Conservation (phyloP, 352 stramenopile genomes). For the Albugo laibachii region DNA sequence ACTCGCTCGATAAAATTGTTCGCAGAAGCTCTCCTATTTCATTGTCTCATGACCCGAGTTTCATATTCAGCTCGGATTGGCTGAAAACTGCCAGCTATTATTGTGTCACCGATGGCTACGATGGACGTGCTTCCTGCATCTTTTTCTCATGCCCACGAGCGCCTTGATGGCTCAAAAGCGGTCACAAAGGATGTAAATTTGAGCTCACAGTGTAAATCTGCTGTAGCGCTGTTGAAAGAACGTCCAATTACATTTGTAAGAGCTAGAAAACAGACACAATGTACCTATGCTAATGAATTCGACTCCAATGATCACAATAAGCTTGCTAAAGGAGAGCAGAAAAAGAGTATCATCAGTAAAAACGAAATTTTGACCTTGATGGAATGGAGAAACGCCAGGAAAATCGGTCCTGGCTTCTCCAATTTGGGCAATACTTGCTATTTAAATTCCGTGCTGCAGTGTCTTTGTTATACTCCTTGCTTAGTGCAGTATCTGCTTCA, state of each 20-base stretch:
- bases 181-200: no score
- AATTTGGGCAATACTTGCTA: conserved; percentile 94
- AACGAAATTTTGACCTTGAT: conserved; percentile 31
- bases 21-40: no score
- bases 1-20: no score
- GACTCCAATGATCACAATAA: neutral
- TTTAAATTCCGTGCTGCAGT: conserved; percentile 87
- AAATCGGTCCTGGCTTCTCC: conserved; percentile 59
- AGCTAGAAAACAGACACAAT: conserved; percentile 22
- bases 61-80: no score
- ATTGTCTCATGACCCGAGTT: no score
- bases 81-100: no score
- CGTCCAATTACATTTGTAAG: conserved; percentile 66
- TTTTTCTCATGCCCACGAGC: no score
- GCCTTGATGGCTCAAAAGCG: no score
- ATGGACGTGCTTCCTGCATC: no score
- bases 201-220: conserved; percentile 26
- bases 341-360: conserved; percentile 19
- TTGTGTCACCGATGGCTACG: no score
- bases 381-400: conserved; percentile 35
- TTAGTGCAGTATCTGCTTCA: conserved; percentile 80
- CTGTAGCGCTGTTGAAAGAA: conserved; percentile 54
- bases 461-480: conserved; percentile 53
- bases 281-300: neutral
- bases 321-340: conserved; percentile 6